Evolutionary conservation across 2,329 filamentous ascomycete species (phyloP), one percentile per base, ranked within the genome.

Genomic region (Sphaceloma murrayae): DNA sequence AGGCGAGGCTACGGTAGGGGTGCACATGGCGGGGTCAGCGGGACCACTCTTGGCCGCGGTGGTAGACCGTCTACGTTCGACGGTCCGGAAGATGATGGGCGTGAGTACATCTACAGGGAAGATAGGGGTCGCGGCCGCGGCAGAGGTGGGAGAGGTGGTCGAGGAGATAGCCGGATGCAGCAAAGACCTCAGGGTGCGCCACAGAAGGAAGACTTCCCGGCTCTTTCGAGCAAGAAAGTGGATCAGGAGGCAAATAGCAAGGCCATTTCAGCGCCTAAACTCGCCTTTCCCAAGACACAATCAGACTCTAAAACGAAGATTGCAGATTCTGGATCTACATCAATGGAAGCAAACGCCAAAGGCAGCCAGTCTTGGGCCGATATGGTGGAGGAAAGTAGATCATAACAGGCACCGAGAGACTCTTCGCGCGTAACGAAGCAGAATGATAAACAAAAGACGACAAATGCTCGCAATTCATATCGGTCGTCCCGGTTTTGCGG

Each of bases 21-120:
- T 7, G 70, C 70, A 50, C 64, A 74, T 51, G 73, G 73, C 6
- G 72, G 67, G 18, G 62, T 75, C 6, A 62, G 62, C 29, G 65
- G 58, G 13, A 34, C 29, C 32, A 33, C 11, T 29, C 29, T 13
- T 22, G 39, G 19, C 11, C 9, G 13, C 8, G 34, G 13, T 22
- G 57, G 58, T 34, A 53, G 50, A 50, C n/a, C 48, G 3, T 53
- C 50, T 9, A 55, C 52, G 1, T 53, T 56, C 46, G 50, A 51
- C 7, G 53, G 57, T 10, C 56, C 57, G 51, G 56, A 51, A 43
- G 51, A 53, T 21, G 59, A 56, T 49, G 60, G 55, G 45, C 46
- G 55, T 22, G 58, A 62, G 36, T 61, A 61, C 45, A 46, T 62
- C 11, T 56, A 56, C 32, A 50, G 51, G 3, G 59, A 62, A 46